A percentile compares a stretch with the other conserved stretches of the same genome.
Conservation (phyloP, 345 rosid species). For the Excoecaria cochinchinensis region DNA sequence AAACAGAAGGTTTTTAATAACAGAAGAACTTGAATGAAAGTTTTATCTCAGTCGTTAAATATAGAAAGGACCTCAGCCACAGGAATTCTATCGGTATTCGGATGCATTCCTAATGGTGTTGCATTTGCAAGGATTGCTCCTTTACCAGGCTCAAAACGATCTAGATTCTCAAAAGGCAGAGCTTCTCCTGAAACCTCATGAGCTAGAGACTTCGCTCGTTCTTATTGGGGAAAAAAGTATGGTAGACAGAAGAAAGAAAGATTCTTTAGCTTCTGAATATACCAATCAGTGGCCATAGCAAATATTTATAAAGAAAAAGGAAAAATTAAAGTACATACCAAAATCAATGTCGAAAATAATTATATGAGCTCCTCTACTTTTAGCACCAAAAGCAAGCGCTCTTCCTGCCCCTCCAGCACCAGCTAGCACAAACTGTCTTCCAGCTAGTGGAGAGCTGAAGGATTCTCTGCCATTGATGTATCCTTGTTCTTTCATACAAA, state of each 20-base stretch:
- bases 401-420: conserved; percentile 75
- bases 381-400: conserved; percentile 66
- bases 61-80: conserved; percentile 42
- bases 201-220: conserved; percentile 58
- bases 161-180: conserved; percentile 31
- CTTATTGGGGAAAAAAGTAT: conserved; percentile 29
- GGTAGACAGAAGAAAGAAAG: conserved; percentile 7
- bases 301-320: background rate
- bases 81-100: conserved; percentile 47
- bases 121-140: conserved; percentile 66
- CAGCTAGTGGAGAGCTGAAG: conserved; percentile 33
- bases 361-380: conserved; percentile 49
- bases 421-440: conserved; percentile 53
- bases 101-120: conserved; percentile 65
- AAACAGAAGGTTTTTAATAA: background rate
- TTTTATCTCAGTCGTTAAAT: background rate
- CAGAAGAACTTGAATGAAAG: background rate
- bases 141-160: conserved; percentile 44
- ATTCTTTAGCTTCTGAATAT: conserved; percentile 2
- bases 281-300: background rate
- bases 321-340: conserved; percentile 24
- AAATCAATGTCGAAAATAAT: conserved; percentile 55
- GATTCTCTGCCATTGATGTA: conserved; percentile 15
- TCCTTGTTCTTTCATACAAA: conserved; percentile 22
- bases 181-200: conserved; percentile 51